Base-by-base conservation (phyloP, 495 filamentous ascomycete species). In the Astrocystis sublimbata region DNA sequence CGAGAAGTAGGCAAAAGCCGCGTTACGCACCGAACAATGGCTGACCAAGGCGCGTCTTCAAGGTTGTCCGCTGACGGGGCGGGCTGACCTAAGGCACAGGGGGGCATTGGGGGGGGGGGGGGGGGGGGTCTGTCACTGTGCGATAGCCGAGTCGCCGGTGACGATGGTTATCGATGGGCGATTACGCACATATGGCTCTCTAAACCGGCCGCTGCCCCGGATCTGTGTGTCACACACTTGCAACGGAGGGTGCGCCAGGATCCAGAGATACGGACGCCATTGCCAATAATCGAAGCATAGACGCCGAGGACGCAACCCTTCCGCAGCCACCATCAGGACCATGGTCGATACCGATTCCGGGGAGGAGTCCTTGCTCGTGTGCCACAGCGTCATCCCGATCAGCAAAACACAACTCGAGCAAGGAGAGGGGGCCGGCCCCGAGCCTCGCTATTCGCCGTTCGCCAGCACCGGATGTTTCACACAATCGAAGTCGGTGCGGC, bases 1-100 rank as follows among this genome's bases (percentile, higher is more conserved):
- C 52, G 24, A 42, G 45, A 60, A 35, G 30, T n/a, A n/a, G n/a
- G n/a, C 21, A 26, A 28, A 47, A 43, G 58, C 42, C 42, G 58
- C 58, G 36, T 24, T 60, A 33, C 28, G 54, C 46, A 41, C 57
- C 23, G 21, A 17, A 38, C 33, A 47, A 51, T 31, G n/a, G n/a
- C 36, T 42, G 45, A 41, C 15, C 3, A 36, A 24, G 10, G 5
- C 5, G 35, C 23, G n/a, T n/a, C n/a, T n/a, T n/a, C n/a, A n/a
- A n/a, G n/a, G 19, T 6, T 6, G 49, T 4, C n/a, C 2, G 46
- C 43, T 15, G 3, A 3, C n/a, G 36, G 23, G 43, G 43, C 43
- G 8, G 23, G 23, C 24, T 17, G 19, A 15, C 5, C 9, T 15
- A 49, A 49, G 46, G 8, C 13, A 5, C 9, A 23, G 46, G 23